Base-by-base conservation (phyloP, 192 early-diverging fungal species). In the Thoreauomyces humboldtii region DNA sequence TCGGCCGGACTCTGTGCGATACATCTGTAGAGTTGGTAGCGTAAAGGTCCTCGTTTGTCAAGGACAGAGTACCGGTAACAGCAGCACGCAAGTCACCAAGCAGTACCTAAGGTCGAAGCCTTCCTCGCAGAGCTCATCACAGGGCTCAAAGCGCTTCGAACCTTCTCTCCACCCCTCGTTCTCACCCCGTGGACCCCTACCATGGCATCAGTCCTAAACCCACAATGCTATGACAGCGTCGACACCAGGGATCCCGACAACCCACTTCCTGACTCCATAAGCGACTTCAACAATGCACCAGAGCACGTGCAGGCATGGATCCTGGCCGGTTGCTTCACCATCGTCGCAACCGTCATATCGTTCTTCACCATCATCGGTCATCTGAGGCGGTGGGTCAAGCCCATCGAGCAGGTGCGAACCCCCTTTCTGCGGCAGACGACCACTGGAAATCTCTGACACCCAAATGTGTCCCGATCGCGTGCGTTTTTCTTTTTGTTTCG, bases 351-450 rank as follows among this genome's bases (percentile, higher is more conserved):
- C 25, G 2, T 53, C 32, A 24, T 73, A 14, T 61, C 71, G 17
- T 31, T 53, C 28, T 0, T 27, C 15, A 35, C 46, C 12, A 67
- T 73, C 19, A n/a, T 59, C 4, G 41, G 43, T 33, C 72, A 73
- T 47, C 37, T 69, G 34, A 34, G 67, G 5, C 51, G 56, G 56
- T 73, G 61, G 41, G 58, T 37, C 66, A 38, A 22, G 11, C 72
- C 66, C 12, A 15, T 45, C 21, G 66, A 73, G 43, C 60, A 70
- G 46, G 46, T 45, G 46, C 31, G 51, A 32, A 53, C 41, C 41
- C 11, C 41, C 9, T n/a, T 42, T 42, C 41, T 42, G n/a, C n/a
- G 41, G 11, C 9, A n/a, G 9, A 12, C n/a, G 9, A n/a, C 9
- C 9, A 42, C 9, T 42, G 41, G 41, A n/a, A 9, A 42, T 12